Percentiles rank a stretch among this genome's conserved stretches.
Evolutionary conservation across 495 filamentous ascomycete genomes (phyloP).

Genomic region (Penicillium longicatenatum): DNA sequence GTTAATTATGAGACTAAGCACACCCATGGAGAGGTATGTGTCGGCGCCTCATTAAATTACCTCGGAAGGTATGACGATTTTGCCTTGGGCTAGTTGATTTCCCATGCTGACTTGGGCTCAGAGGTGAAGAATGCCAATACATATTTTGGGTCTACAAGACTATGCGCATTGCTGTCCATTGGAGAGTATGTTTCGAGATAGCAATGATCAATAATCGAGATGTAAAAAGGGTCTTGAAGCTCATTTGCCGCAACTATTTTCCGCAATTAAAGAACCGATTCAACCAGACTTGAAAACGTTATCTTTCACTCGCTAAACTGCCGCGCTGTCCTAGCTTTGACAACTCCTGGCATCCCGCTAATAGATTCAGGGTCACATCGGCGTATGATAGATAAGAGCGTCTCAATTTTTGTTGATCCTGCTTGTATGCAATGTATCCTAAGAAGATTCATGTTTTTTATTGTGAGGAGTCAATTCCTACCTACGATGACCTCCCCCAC

Average conservation of each 20-base stretch:
- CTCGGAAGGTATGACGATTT: conserved; percentile 29
- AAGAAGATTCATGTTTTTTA: background rate
- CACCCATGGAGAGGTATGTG: conserved; percentile 20
- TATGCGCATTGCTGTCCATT: background rate
- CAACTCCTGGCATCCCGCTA: background rate
- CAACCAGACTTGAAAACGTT: background rate
- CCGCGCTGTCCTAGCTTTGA: background rate
- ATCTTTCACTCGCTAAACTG: background rate
- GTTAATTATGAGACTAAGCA: background rate
- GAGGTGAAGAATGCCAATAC: conserved; percentile 9
- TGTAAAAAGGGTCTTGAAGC: conserved; percentile 2
- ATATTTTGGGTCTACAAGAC: background rate
- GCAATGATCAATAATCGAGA: conserved; percentile 1
- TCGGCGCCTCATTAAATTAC: conserved; percentile 36
- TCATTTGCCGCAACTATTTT: background rate
- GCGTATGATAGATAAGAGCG: background rate
- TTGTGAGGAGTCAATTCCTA: background rate
- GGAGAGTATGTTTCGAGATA: conserved; percentile 6
- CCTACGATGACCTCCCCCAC: background rate
- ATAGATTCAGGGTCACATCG: background rate
- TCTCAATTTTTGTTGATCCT: background rate
- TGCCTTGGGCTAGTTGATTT: background rate
- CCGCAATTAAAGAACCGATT: background rate
- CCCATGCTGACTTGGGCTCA: conserved; percentile 18
- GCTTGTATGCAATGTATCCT: background rate